A percentile compares a stretch with the other conserved stretches of the same genome.
Conservation (phyloP, 2,329 filamentous ascomycete species). For the Drechslerella dactyloides region DNA sequence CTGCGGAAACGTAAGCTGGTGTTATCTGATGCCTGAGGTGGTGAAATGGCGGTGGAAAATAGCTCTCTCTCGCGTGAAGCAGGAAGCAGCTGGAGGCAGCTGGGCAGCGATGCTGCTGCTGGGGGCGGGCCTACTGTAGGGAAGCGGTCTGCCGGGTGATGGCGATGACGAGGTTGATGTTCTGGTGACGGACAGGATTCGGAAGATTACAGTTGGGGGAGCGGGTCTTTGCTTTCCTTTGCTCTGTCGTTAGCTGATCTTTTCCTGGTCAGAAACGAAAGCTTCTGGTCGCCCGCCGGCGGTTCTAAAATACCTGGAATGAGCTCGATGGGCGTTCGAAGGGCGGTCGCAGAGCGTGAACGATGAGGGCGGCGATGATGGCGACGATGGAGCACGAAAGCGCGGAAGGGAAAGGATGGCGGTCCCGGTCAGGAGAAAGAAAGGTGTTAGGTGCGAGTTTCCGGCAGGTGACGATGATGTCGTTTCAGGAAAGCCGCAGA, state of each 20-base stretch:
- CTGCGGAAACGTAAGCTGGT: conserved; percentile 40
- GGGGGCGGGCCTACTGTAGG: neutral
- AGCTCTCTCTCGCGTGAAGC: conserved; percentile 24
- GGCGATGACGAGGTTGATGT: conserved; percentile 10
- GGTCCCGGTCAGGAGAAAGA: neutral
- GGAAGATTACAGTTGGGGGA: conserved; percentile 37
- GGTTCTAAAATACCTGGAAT: neutral
- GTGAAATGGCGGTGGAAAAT: conserved; percentile 27
- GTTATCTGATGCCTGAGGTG: conserved; percentile 39
- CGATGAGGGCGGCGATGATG: too few relatives aligned
- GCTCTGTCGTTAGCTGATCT: neutral
- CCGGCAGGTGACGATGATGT: neutral
- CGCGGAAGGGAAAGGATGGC: neutral
- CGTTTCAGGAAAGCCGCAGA: conserved; percentile 3
- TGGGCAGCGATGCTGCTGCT: conserved; percentile 6
- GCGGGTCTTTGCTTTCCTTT: neutral
- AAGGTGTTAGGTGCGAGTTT: neutral
- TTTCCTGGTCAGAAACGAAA: neutral
- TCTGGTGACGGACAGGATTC: conserved; percentile 20
- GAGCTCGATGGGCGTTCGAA: too few relatives aligned
- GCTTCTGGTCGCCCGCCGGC: neutral
- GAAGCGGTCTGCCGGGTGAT: conserved; percentile 7
- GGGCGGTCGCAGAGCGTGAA: neutral
- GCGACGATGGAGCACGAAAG: too few relatives aligned
- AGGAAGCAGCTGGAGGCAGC: neutral